Base-by-base conservation (phyloP, 371 early-diverging fungal species). In the Rhizopus stolonifer region DNA sequence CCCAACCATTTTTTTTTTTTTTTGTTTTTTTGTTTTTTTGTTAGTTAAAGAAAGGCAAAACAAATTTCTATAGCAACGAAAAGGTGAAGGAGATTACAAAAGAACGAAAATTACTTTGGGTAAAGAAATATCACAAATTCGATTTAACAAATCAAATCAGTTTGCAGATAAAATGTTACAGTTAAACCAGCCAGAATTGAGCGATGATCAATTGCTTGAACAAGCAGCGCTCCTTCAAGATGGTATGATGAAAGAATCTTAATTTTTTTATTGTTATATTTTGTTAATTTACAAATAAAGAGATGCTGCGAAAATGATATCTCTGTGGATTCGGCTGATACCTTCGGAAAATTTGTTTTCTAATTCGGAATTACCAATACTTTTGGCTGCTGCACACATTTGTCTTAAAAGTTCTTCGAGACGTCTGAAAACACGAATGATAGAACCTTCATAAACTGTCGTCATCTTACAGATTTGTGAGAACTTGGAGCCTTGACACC, bases 261-360 rank as follows among this genome's bases (percentile, higher is more conserved):
- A 31, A 52, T 26, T n/a, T 6, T 42, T 52, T 52, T 17, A 40
- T 21, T 32, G 10, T 9, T 17, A 22, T 52, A 32, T 19, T 52
- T 8, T 29, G 31, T 17, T 32, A 58, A 4, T 42, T 76, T 88
- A 98, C 58, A 98, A 77, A 64, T 98, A 99, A 58, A 99, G 82
- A 15, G 94, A 94, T 22, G 91, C 91, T 9, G 99, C 96, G 83
- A 99, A 99, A 32, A 99, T 93, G 74, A 99, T 99, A 62, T 99
- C 99, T 67, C 99, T 84, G 79, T 99, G 99, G 65, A 99, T 95
- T 71, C 90, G 86, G 56, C 77, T 85, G 56, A 97, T 96, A 63
- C 77, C 97, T 60, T 94, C 89, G 15, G 91, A 85, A 83, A 99
- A 99, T 80, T 98, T 95, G 71, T 83, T 89, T 67, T 97, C 99